Base-by-base conservation (phyloP, 768 basidiomycete genomes). In the Rhodotorula kratochvilovae region DNA sequence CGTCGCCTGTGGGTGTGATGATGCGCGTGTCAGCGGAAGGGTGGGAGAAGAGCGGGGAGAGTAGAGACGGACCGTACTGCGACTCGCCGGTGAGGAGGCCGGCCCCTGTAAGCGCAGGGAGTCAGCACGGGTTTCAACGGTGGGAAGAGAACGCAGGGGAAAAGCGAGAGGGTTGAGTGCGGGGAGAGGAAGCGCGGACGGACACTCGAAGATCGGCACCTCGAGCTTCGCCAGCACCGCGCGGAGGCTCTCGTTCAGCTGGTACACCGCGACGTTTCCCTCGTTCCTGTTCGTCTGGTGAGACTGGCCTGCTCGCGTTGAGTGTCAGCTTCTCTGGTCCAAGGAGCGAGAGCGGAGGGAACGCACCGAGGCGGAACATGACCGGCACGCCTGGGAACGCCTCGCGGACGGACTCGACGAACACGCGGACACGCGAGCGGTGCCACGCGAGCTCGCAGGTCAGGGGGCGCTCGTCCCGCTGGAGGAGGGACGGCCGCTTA, bases 401-500 rank as follows among this genome's bases (percentile, higher is more conserved):
- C 2, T 8, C 11, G 10, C 54, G n/a, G 1, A 64, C 36, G 11
- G 54, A 36, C 31, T 55, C 42, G 39, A 64, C 42, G 17, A 43
- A 56, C 1, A 25, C 21, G 2, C 53, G 42, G 3, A 55, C 25
- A 2, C 63, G 51, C 8, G 21, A 13, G 43, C 63, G 63, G 39
- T 64, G 63, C 63, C 63, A 64, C 23, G 21, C 53, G n/a, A 64
- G 54, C 43, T 64, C 63, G 36, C 29, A 64, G 42, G 53, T 55
- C 6, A 64, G 42, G 4, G 63, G 42, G 19, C 63, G 63, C 12
- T 55, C 53, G 12, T 21, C 10, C 3, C 16, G 36, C 27, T 17
- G 39, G 5, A 55, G 53, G n/a, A 23, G 3, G 4, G 17, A 7
- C 3, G 23, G 23, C n/a, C 31, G 51, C 39, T 27, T 5, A 21